phyloP scores from a whole-genome alignment of 768 basidiomycete species.

The Russula dissimulans region DNA sequence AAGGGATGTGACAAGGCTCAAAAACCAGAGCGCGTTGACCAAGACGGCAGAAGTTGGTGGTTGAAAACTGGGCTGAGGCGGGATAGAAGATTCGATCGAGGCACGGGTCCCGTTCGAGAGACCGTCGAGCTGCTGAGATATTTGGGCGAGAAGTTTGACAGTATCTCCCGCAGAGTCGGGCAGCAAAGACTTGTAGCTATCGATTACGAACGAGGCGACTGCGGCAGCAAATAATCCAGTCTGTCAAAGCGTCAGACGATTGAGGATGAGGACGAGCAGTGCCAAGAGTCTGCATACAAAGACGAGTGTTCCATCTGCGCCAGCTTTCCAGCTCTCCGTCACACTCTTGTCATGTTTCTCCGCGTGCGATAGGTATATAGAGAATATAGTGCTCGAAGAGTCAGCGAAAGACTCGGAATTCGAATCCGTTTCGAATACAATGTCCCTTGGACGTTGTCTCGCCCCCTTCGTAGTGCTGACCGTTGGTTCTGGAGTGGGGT shows the following conservation, averaged over 20 bases:
- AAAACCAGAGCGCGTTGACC: constrained; percentile 10
- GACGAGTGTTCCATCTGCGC: constrained; percentile 9
- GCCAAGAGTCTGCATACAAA: constrained; percentile 2
- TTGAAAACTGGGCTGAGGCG: not conserved
- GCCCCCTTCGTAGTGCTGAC: too few relatives aligned
- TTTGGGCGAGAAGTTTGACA: constrained; percentile 11
- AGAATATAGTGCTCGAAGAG: constrained; percentile 2
- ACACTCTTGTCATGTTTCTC: not conserved
- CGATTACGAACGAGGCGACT: constrained; percentile 9
- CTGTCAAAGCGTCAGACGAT: not conserved
- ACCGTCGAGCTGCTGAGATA: constrained; percentile 7
- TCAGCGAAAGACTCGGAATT: not conserved
- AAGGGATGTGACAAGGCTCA: constrained; percentile 6
- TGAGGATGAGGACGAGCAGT: not conserved
- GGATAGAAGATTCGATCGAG: not conserved
- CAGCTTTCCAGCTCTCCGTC: constrained; percentile 1
- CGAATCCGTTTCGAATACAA: not conserved
- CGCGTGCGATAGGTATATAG: constrained; percentile 8
- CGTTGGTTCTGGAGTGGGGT: not conserved
- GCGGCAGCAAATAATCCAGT: constrained; percentile 13
- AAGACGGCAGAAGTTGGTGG: constrained; percentile 1
- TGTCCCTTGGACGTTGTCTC: too few relatives aligned
- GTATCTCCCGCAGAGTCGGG: constrained; percentile 3
- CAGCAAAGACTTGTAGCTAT: constrained; percentile 13
- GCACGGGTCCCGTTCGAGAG: not conserved